These are phyloP conservation scores for Hermanozyma aechmeae DNA, from an alignment of 805 yeast genomes.

Conservation along the genomic window DNA sequence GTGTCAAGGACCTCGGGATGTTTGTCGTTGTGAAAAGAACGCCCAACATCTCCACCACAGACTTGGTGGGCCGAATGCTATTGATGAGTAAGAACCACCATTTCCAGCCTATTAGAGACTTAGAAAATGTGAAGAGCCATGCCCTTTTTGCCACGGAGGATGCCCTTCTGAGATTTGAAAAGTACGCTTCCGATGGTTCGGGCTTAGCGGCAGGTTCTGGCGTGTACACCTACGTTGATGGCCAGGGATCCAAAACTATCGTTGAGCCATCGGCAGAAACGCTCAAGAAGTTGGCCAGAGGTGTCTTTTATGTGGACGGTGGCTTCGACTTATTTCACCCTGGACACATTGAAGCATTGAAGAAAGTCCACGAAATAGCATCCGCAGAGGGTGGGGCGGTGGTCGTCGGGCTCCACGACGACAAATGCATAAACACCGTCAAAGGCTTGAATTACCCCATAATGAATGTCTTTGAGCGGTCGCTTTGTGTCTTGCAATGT, in stretches of 20 bases:
- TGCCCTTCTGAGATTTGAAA: constrained; percentile 28
- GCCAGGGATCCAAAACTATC: constrained; percentile 17
- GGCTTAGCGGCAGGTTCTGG: constrained; percentile 53
- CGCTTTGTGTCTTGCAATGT: constrained; percentile 84
- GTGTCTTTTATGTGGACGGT: constrained; percentile 59
- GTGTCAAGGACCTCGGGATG: constrained; percentile 74
- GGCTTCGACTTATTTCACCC: constrained; percentile 90
- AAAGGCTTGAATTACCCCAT: constrained; percentile 67
- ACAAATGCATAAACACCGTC: constrained; percentile 40
- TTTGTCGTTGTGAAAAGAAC: constrained; percentile 90
- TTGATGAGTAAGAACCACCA: constrained; percentile 53
- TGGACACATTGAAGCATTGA: constrained; percentile 76
- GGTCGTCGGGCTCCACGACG: constrained; percentile 62
- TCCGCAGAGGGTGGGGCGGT: constrained; percentile 33
- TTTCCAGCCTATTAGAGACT: constrained; percentile 20
- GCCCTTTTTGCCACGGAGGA: constrained; percentile 24
- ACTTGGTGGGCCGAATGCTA: constrained; percentile 83
- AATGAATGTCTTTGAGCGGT: constrained; percentile 81
- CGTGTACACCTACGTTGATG: constrained; percentile 37
- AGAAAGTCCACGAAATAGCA: constrained; percentile 34
- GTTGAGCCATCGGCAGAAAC: constrained; percentile 22
- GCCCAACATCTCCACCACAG: constrained; percentile 90
- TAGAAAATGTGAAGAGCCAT: constrained; percentile 12
- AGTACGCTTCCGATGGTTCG: constrained; percentile 55
- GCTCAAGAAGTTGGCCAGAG: constrained; percentile 7